A percentile compares a stretch with the other conserved stretches of the same genome.
These are phyloP conservation scores for Cymbopogon flexuosus DNA, from an alignment of 202 grass and related monocot genomes.

Conservation along the genomic window DNA sequence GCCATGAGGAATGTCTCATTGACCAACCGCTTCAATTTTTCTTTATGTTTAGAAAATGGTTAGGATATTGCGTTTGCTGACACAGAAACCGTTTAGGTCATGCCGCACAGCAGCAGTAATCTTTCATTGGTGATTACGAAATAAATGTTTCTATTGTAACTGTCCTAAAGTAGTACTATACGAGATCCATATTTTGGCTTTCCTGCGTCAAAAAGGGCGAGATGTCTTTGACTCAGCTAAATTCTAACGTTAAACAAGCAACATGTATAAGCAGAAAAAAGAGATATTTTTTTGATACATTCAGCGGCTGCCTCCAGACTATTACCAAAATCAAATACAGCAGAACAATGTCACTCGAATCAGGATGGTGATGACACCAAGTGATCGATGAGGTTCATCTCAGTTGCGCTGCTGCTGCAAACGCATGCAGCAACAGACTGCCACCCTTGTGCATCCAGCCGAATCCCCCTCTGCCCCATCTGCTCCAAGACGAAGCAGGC, in stretches of 20 bases:
- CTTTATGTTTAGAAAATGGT: not conserved
- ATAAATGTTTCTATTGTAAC: not conserved
- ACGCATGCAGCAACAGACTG: constrained; percentile 12
- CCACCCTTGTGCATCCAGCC: constrained; percentile 14
- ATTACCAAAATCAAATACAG: not conserved
- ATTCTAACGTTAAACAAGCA: not conserved
- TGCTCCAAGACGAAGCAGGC: constrained; percentile 50
- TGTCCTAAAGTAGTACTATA: not conserved
- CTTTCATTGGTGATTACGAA: not conserved
- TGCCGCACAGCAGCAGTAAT: not conserved
- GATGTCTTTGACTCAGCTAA: not conserved
- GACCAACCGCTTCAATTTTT: not conserved
- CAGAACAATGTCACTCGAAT: not conserved
- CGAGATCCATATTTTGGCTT: not conserved
- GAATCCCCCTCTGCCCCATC: constrained; percentile 43
- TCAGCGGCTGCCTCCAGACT: not conserved
- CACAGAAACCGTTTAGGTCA: not conserved
- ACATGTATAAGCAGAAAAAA: not conserved
- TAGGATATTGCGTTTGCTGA: not conserved
- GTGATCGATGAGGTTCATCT: constrained; percentile 3
- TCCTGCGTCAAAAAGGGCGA: not conserved
- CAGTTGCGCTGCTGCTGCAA: not conserved
- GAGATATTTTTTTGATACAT: not conserved
- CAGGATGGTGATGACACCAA: not conserved
- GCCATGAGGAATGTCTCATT: not conserved